These are phyloP conservation scores for Paecilomyces sp. DNA, from an alignment of 2,329 filamentous ascomycete genomes.

Conservation along the genomic window DNA sequence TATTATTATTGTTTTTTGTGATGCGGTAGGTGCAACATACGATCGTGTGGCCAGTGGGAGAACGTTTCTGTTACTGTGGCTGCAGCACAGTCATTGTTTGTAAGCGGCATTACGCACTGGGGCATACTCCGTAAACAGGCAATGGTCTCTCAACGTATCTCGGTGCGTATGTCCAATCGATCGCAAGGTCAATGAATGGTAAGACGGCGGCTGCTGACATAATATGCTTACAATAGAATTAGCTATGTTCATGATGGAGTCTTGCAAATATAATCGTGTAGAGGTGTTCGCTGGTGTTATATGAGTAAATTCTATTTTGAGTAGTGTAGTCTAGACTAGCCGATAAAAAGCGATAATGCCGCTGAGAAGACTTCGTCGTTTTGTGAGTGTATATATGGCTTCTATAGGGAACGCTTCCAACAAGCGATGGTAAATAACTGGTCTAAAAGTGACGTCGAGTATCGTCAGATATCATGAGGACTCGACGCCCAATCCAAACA, in stretches of 20 bases:
- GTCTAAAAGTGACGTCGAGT: neutral
- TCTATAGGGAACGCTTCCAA: neutral
- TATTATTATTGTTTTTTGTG: neutral
- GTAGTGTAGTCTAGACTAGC: neutral
- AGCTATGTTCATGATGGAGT: neutral
- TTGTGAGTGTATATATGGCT: neutral
- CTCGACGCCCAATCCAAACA: conserved; percentile 64
- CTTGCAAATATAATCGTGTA: neutral
- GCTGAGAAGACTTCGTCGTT: neutral
- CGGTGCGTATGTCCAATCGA: no score
- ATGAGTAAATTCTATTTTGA: neutral
- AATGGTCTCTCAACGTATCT: neutral
- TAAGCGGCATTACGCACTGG: neutral
- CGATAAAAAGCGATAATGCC: no score
- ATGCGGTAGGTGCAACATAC: neutral
- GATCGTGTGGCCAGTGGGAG: neutral
- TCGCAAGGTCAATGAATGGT: no score
- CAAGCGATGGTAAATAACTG: neutral
- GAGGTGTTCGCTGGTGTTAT: neutral
- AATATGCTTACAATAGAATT: neutral
- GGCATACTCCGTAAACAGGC: neutral
- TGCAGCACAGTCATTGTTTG: neutral
- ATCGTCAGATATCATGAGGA: neutral
- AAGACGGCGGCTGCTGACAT: no score
- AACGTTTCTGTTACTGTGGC: neutral